A percentile compares a stretch with the other conserved stretches of the same genome.
phyloP scores from a whole-genome alignment of 768 basidiomycete species.

The Leccinum uliginosum region DNA sequence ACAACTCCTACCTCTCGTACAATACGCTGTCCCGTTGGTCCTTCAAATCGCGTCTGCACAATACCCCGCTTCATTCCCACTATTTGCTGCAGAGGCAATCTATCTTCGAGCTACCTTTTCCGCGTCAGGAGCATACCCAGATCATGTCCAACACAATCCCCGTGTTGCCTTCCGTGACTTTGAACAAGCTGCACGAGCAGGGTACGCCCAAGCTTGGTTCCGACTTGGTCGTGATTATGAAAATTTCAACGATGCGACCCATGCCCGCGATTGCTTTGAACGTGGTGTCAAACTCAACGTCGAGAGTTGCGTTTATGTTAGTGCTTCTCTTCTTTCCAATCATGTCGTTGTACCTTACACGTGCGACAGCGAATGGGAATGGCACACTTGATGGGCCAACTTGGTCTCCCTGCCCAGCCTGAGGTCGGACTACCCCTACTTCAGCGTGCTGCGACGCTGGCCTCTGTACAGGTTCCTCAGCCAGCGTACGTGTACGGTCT shows the following conservation, averaged over 20 bases:
- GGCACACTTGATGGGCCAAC: constrained; percentile 87
- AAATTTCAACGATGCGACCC: constrained; percentile 66
- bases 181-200: constrained; percentile 75
- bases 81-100: constrained; percentile 63
- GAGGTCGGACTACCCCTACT: constrained; percentile 66
- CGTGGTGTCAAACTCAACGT: constrained; percentile 72
- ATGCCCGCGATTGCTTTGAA: constrained; percentile 85
- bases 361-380: constrained; percentile 77
- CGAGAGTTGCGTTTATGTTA: constrained; percentile 77
- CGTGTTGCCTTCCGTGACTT: constrained; percentile 86
- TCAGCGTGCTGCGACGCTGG: constrained; percentile 68
- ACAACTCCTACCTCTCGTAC: constrained; percentile 53
- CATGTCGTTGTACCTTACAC: background rate
- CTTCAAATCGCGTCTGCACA: constrained; percentile 47
- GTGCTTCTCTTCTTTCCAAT: constrained; percentile 19
- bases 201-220: constrained; percentile 85
- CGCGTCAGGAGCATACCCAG: constrained; percentile 67
- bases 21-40: constrained; percentile 62
- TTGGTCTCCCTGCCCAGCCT: constrained; percentile 53
- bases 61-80: constrained; percentile 33
- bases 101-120: constrained; percentile 75
- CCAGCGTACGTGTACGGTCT: constrained; percentile 89
- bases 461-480: constrained; percentile 75
- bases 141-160: constrained; percentile 60
- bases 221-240: constrained; percentile 90